Evolutionary conservation across 1,284 basidiomycete species (phyloP), one percentile per base, ranked within the genome.

Genomic region (Exobasidium cylindrosporum): DNA sequence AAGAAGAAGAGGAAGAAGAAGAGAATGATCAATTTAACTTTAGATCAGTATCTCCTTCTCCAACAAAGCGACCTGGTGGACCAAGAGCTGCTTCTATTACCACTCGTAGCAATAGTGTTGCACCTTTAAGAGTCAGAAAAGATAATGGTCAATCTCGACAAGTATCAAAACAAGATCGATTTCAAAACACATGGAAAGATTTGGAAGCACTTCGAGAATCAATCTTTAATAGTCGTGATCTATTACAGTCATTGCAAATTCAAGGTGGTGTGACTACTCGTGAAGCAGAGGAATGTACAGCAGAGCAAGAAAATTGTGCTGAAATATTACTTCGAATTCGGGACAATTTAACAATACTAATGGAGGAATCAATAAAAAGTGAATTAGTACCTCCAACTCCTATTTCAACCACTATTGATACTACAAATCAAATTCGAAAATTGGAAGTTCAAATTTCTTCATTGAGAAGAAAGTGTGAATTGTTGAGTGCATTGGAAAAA

Each of bases 401-500:
- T 24, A 24, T 24, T 14, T 40, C 35, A 17, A n/a, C n/a, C n/a
- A n/a, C n/a, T n/a, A n/a, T n/a, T n/a, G n/a, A n/a, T n/a, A n/a
- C n/a, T n/a, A n/a, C n/a, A n/a, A 23, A 45, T 45, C n/a, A 50
- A 50, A 24, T 50, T 2, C 26, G 26, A 23, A 50, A 50, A 13
- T 26, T 50, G 21, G n/a, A 50, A 50, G 47, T 24, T 24, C 62
- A 74, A 56, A 23, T 79, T 4, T 58, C 69, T 29, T 67, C 61
- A 17, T 60, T 77, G 11, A 61, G 60, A 31, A 63, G 74, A 32
- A 72, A 72, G 46, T 73, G 71, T 58, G 70, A 69, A 31, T 56
- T 74, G n/a, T 56, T 78, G 23, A 66, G 67, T 11, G 69, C 69
- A 28, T 64, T 78, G 28, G 77, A 79, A 60, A 60, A 68, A 26